Base-by-base conservation (phyloP, 768 basidiomycete species). In the Boletus coccyginus region DNA sequence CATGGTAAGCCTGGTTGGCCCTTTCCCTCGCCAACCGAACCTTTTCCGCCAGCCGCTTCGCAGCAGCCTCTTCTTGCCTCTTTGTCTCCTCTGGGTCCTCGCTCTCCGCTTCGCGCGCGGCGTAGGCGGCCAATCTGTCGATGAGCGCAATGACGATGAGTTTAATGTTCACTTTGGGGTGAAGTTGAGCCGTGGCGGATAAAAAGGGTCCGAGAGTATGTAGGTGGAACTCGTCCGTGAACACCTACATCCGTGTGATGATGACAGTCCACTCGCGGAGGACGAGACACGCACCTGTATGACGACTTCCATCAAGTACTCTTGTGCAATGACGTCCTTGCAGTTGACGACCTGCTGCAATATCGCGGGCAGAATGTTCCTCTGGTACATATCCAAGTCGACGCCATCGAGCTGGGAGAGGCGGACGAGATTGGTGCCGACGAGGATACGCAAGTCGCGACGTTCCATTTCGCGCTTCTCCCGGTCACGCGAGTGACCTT, bases 301-400 rank as follows among this genome's bases (percentile, higher is more conserved):
- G 58, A 99, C 94, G 11, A 98, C 97, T 72, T 99, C 97, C 97
- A 98, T 98, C 45, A 98, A 73, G 72, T 99, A 99, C 70, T 98
- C 97, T 71, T 99, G 97, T 0, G 97, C 97, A 57, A 98, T 98
- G 44, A 95, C 90, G 68, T 99, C 97, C 71, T 97, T 96, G 75
- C 97, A 98, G 67, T 89, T 96, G 57, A 98, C 96, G 50, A 98
- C 91, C 72, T 99, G 97, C 75, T 99, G 94, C 50, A 98, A 75
- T 53, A 98, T 86, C 58, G 90, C 91, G 0, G 97, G 95, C 8
- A 99, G 82, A 60, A 99, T 99, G 27, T 70, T 84, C 52, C 72
- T 78, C 66, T 86, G 85, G 73, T 98, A 98, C 83, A 97, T 85
- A 42, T 90, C 90, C 52, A 99, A 76, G 68, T 97, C 96, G 54